These are phyloP conservation scores for Fusarium acutatum DNA, from an alignment of 2,329 filamentous ascomycete species.

Conservation along the genomic window DNA sequence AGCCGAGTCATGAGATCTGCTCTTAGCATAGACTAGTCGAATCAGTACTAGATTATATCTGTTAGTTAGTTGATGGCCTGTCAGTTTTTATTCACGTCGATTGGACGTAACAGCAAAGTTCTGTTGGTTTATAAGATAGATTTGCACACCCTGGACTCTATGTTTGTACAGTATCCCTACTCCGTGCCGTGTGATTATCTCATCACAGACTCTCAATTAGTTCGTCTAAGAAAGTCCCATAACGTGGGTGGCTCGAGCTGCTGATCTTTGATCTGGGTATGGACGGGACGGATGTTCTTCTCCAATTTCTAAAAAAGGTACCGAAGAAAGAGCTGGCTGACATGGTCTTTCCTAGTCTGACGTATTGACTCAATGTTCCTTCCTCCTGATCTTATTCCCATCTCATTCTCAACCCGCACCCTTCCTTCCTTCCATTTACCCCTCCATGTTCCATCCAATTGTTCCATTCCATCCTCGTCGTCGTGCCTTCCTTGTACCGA, in stretches of 20 bases:
- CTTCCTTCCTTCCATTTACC: slow-evolving; percentile 16
- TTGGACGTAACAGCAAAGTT: neutral
- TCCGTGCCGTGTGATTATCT: neutral
- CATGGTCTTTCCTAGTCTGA: neutral
- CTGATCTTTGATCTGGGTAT: neutral
- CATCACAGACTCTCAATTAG: neutral
- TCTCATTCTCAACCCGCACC: neutral
- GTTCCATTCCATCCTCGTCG: neutral
- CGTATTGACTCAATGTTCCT: neutral
- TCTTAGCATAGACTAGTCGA: slow-evolving; percentile 7
- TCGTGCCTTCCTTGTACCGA: neutral
- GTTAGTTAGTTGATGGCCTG: neutral
- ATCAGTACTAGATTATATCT: neutral
- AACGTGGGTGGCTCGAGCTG: neutral
- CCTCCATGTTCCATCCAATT: slow-evolving; percentile 15
- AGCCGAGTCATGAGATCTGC: slow-evolving; percentile 36
- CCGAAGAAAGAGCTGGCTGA: neutral
- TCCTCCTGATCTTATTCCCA: neutral
- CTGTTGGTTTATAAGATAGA: neutral
- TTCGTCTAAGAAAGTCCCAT: neutral
- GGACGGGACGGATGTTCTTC: neutral
- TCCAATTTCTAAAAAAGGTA: neutral
- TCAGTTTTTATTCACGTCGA: neutral
- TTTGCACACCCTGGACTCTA: neutral
- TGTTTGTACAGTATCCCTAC: neutral